phyloP scores from a whole-genome alignment of 1,139 yeast species.

The Meyerozyma athensensis region DNA sequence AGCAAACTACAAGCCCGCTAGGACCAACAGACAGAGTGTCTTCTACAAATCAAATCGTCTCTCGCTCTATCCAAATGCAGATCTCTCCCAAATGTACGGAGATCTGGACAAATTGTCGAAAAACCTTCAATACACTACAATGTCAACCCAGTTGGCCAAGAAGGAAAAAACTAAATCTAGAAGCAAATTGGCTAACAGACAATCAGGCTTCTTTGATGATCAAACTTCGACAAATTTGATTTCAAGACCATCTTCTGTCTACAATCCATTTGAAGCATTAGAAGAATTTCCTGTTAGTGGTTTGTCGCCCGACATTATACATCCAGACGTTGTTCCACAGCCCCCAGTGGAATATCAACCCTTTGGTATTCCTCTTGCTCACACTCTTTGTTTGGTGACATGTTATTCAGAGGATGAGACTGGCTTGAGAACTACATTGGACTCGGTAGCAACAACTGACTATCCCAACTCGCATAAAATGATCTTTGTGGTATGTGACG shows the following conservation, averaged over 20 bases:
- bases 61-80: conserved; percentile 37
- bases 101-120: conserved; percentile 34
- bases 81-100: conserved; percentile 38
- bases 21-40: conserved; percentile 43
- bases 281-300: conserved; percentile 39
- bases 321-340: conserved; percentile 70
- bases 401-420: conserved; percentile 91
- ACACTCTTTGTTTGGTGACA: conserved; percentile 78
- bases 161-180: conserved; percentile 13
- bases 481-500: conserved; percentile 84
- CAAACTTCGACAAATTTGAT: conserved; percentile 35
- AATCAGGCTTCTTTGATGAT: conserved; percentile 28
- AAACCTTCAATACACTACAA: conserved; percentile 48
- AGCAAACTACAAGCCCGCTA: conserved; percentile 42
- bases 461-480: conserved; percentile 93
- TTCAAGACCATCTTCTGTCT: conserved; percentile 27
- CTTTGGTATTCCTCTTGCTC: conserved; percentile 82
- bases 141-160: conserved; percentile 50
- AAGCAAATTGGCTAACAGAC: conserved; percentile 12
- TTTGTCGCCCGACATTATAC: conserved; percentile 69
- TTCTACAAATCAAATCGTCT: conserved; percentile 32
- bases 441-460: conserved; percentile 87
- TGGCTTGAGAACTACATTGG: conserved; percentile 82
- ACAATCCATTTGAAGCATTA: conserved; percentile 39
- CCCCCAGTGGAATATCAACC: conserved; percentile 91